phyloP scores from a whole-genome alignment of 768 basidiomycete species.

The Lentinula aciculospora region DNA sequence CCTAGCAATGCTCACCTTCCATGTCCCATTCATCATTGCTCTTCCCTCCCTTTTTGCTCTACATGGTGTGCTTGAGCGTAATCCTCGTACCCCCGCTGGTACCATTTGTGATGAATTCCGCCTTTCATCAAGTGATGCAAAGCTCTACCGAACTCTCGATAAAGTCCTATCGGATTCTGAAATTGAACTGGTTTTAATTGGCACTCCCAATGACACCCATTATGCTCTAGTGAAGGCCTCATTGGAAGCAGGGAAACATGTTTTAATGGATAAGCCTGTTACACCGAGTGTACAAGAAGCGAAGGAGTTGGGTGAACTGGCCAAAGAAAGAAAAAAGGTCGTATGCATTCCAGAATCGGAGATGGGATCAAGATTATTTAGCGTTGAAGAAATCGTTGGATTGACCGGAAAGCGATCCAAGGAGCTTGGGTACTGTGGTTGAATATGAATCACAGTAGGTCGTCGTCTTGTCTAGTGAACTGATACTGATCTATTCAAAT shows the following conservation, averaged over 20 bases:
- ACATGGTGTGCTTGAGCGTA: conserved; percentile 71
- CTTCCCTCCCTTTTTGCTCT: conserved; percentile 66
- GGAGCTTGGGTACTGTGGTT: conserved; percentile 53
- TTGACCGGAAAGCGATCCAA: conserved; percentile 43
- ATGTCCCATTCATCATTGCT: conserved; percentile 72
- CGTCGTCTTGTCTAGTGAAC: background rate
- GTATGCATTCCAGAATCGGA: conserved; percentile 69
- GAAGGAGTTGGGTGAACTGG: conserved; percentile 52
- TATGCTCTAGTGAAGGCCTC: conserved; percentile 60
- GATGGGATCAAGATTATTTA: conserved; percentile 78
- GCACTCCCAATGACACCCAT: conserved; percentile 73
- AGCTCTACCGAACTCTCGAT: conserved; percentile 57
- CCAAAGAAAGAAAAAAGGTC: conserved; percentile 52
- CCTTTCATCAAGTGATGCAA: conserved; percentile 26
- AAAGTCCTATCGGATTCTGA: conserved; percentile 55
- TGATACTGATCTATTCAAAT: background rate
- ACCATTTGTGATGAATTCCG: conserved; percentile 66
- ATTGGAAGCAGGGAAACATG: conserved; percentile 68
- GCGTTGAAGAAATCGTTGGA: conserved; percentile 55
- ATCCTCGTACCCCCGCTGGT: conserved; percentile 53
- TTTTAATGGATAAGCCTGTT: conserved; percentile 78
- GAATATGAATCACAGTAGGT: conserved; percentile 76
- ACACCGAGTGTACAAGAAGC: conserved; percentile 57
- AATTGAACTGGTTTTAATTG: conserved; percentile 64
- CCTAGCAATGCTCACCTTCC: conserved; percentile 73